Conservation (phyloP, 176 grass and related monocot genomes). For the Juncus inflexus region DNA sequence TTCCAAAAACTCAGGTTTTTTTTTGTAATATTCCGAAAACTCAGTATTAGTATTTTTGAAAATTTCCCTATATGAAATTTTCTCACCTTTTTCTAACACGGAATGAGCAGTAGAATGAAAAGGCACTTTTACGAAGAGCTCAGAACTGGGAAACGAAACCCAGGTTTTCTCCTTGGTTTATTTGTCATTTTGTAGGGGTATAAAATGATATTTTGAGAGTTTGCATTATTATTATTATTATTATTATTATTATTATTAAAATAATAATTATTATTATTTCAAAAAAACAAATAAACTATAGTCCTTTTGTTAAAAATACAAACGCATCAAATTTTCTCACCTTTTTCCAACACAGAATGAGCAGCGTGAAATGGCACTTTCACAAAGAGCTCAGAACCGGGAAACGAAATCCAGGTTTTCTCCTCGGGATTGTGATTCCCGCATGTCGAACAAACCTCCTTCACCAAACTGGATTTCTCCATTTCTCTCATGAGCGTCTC, state of each 20-base stretch:
- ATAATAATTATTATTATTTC: background rate
- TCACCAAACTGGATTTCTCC: conserved; percentile 53
- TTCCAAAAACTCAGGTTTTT: background rate
- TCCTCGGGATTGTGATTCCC: conserved; percentile 64
- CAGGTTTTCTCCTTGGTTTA: conserved; percentile 56
- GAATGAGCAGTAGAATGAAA: conserved; percentile 71
- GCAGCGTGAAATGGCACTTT: conserved; percentile 77
- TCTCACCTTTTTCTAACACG: conserved; percentile 65
- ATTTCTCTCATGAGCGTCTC: conserved; percentile 77
- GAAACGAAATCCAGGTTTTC: conserved; percentile 72
- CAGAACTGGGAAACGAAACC: conserved; percentile 73
- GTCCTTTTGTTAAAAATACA: no score
- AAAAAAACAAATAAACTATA: background rate
- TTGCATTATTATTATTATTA: no score
- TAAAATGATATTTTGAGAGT: no score
- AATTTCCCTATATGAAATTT: no score
- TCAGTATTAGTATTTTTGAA: no score
- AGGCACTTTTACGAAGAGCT: conserved; percentile 66
- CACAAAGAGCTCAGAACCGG: conserved; percentile 75
- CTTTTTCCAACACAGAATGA: conserved; percentile 68
- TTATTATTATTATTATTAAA: no score
- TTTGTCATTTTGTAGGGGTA: no score
- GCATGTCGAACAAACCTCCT: conserved; percentile 79
- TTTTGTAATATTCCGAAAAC: no score
- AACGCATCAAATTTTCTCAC: conserved; percentile 17